phyloP scores from a whole-genome alignment of 345 rosid genomes.

The Murraya paniculata region DNA sequence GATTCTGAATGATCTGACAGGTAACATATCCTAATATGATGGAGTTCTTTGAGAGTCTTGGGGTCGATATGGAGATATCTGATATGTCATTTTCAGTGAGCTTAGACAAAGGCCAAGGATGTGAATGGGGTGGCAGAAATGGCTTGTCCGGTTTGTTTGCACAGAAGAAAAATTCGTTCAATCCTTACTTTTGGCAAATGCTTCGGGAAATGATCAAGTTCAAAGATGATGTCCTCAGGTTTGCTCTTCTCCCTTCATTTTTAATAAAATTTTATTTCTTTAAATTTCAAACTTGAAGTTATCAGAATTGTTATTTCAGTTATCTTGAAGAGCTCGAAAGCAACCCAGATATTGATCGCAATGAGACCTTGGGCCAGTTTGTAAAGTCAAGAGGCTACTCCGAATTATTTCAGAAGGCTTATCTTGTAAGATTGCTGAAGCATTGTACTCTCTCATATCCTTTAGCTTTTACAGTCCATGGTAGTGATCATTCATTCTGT shows the following conservation, averaged over 20 bases:
- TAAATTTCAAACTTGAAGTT: not conserved
- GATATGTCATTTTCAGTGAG: no score
- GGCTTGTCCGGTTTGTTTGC: no score
- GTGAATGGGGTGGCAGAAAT: no score
- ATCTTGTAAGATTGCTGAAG: slow-evolving; percentile 54
- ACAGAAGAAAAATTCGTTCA: no score
- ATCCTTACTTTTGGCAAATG: no score
- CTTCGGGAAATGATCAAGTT: no score
- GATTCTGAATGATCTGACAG: slow-evolving; percentile 30
- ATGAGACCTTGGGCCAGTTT: slow-evolving; percentile 73
- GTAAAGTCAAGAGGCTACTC: slow-evolving; percentile 65
- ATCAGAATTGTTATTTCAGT: slow-evolving; percentile 15
- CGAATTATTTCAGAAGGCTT: slow-evolving; percentile 75
- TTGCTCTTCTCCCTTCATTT: not conserved
- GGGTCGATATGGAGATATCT: slow-evolving; percentile 8
- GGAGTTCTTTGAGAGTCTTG: slow-evolving; percentile 80
- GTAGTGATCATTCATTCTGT: not conserved
- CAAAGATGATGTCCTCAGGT: slow-evolving; percentile 30
- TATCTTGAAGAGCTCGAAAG: slow-evolving; percentile 66
- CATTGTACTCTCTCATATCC: not conserved
- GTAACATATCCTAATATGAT: slow-evolving; percentile 94
- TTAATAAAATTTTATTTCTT: not conserved
- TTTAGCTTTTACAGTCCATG: not conserved
- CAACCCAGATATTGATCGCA: slow-evolving; percentile 58
- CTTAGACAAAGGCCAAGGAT: no score